Conservation (phyloP, 768 basidiomycete genomes). For the Leccinum ochraceum region DNA sequence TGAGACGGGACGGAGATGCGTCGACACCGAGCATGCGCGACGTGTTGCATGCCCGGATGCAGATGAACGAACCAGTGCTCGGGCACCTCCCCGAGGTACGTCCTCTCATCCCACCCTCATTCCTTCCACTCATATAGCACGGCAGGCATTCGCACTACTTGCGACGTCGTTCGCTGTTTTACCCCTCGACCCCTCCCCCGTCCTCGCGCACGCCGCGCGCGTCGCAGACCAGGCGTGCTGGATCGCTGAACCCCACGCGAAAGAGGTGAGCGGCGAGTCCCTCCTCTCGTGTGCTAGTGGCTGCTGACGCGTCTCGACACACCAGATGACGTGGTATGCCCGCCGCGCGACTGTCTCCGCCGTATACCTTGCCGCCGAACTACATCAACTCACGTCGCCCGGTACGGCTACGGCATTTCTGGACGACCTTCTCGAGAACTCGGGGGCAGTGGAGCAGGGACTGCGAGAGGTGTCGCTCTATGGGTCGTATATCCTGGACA, state of each 20-base stretch:
- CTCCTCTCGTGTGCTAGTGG: neutral
- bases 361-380: slow-evolving; percentile 74
- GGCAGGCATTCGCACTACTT: slow-evolving; percentile 72
- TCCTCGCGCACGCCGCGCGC: slow-evolving; percentile 55
- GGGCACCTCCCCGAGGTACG: slow-evolving; percentile 66
- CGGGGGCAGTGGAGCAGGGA: slow-evolving; percentile 44
- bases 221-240: slow-evolving; percentile 76
- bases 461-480: slow-evolving; percentile 57
- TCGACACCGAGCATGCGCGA: slow-evolving; percentile 40
- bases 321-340: slow-evolving; percentile 72
- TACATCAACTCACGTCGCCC: slow-evolving; percentile 83
- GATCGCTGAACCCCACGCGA: slow-evolving; percentile 50
- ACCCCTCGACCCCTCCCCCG: slow-evolving; percentile 60
- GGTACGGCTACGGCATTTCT: slow-evolving; percentile 66
- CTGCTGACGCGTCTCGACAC: neutral
- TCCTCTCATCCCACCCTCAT: neutral
- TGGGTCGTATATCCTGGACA: slow-evolving; percentile 58
- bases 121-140: neutral
- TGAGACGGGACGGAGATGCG: slow-evolving; percentile 33
- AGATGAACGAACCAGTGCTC: slow-evolving; percentile 68
- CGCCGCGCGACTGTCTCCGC: slow-evolving; percentile 63
- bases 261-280: slow-evolving; percentile 49
- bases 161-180: slow-evolving; percentile 51
- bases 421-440: slow-evolving; percentile 57
- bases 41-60: slow-evolving; percentile 56